Conservation (phyloP, 2,329 filamentous ascomycete species). For the Penicillium italicum region DNA sequence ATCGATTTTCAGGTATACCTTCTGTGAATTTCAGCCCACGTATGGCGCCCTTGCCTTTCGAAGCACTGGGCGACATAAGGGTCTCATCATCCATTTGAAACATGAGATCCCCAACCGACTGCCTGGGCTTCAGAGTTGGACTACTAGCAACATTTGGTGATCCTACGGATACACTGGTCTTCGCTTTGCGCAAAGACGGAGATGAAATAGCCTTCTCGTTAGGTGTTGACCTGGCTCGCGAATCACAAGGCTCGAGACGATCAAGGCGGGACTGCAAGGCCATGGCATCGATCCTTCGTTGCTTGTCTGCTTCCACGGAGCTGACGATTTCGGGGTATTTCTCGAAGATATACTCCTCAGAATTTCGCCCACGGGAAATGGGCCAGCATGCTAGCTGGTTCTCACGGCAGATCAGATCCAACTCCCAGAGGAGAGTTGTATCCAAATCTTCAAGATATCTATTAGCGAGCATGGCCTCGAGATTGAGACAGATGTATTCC, state of each 20-base stretch:
- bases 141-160: slow-evolving; percentile 52
- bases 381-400: slow-evolving; percentile 78
- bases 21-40: slow-evolving; percentile 21
- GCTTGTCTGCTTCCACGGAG: slow-evolving; percentile 44
- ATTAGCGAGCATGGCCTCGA: slow-evolving; percentile 90
- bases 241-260: slow-evolving; percentile 65
- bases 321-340: slow-evolving; percentile 46
- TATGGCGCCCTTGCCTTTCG: slow-evolving; percentile 32
- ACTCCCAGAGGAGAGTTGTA: slow-evolving; percentile 71
- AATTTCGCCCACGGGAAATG: slow-evolving; percentile 70
- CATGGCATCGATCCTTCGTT: slow-evolving; percentile 71
- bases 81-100: slow-evolving; percentile 88
- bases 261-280: slow-evolving; percentile 61
- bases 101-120: slow-evolving; percentile 72
- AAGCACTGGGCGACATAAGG: slow-evolving; percentile 24
- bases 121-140: slow-evolving; percentile 65
- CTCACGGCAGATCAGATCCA: slow-evolving; percentile 74
- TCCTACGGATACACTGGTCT: slow-evolving; percentile 41
- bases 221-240: slow-evolving; percentile 58
- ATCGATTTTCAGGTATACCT: slow-evolving; percentile 13
- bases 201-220: slow-evolving; percentile 59
- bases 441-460: slow-evolving; percentile 81
- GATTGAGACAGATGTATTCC: slow-evolving; percentile 86
- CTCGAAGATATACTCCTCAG: slow-evolving; percentile 53
- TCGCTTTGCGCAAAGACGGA: slow-evolving; percentile 43